phyloP scores from a whole-genome alignment of 352 stramenopile genomes.

The Elongisporangium senticosum region DNA sequence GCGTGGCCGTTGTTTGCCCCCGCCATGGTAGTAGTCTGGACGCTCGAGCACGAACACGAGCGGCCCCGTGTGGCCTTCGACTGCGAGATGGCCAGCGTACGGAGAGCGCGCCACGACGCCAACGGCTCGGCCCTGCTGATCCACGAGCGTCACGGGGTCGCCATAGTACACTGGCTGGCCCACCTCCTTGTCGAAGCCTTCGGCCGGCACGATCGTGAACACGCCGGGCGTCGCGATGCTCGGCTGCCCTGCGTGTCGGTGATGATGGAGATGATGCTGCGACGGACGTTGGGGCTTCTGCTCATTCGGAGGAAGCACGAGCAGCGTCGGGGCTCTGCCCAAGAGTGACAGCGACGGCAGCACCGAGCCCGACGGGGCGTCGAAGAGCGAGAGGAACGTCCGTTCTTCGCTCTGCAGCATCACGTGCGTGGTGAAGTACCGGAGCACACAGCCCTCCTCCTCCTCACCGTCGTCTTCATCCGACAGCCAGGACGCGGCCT shows the following conservation, averaged over 20 bases:
- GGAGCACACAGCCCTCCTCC: background rate
- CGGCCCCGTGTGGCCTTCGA: conserved; percentile 23
- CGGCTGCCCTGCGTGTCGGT: background rate
- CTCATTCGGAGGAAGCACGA: conserved; percentile 18
- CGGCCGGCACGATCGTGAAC: conserved; percentile 29
- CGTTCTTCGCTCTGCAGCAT: background rate
- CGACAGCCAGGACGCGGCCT: background rate
- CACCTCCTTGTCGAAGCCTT: conserved; percentile 31
- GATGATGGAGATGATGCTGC: background rate
- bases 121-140: conserved; percentile 22
- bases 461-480: background rate
- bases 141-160: conserved; percentile 29
- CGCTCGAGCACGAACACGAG: conserved; percentile 31
- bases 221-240: conserved; percentile 11
- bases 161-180: conserved; percentile 37
- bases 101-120: conserved; percentile 21
- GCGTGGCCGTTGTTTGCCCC: background rate
- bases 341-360: conserved; percentile 9
- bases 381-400: conserved; percentile 20
- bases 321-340: conserved; percentile 16
- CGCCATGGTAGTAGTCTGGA: background rate
- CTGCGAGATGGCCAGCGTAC: conserved; percentile 20
- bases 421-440: background rate
- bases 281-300: background rate
- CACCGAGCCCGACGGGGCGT: conserved; percentile 5